Evolutionary conservation across 352 stramenopile species (phyloP).

Genomic region (Lagenidium sp.): DNA sequence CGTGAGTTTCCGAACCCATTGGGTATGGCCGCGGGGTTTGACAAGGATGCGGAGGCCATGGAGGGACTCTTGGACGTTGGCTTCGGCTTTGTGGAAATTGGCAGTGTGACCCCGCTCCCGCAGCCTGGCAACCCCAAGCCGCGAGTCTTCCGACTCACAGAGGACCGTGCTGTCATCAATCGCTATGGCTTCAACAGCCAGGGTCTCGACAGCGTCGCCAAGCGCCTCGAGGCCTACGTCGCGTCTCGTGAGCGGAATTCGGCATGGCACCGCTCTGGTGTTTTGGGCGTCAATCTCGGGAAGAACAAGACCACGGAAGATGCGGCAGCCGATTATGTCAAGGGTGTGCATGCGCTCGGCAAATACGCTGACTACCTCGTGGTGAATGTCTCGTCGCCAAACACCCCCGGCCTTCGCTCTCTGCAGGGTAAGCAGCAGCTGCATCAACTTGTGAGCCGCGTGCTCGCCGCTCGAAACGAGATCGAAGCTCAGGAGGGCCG

Average conservation of each 20-base stretch:
- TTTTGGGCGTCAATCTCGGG: constrained; percentile 96
- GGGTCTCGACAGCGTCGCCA: constrained; percentile 76
- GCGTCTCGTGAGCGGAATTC: constrained; percentile 18
- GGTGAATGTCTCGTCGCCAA: constrained; percentile 97
- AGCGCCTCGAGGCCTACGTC: constrained; percentile 56
- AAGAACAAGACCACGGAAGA: constrained; percentile 95
- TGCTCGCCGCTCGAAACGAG: constrained; percentile 58
- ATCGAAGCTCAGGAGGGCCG: constrained; percentile 44
- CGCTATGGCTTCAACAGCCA: constrained; percentile 98
- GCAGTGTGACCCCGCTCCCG: constrained; percentile 88
- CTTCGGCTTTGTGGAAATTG: constrained; percentile 23
- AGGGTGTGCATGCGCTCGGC: constrained; percentile 86
- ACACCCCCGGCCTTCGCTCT: constrained; percentile 87
- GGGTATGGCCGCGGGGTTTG: constrained; percentile 96
- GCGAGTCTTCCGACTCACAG: constrained; percentile 92
- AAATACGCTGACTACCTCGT: constrained; percentile 97
- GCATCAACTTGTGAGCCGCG: constrained; percentile 54
- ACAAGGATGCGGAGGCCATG: constrained; percentile 95
- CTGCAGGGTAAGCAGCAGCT: constrained; percentile 81
- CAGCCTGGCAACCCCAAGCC: constrained; percentile 92
- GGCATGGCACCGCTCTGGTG: constrained; percentile 39
- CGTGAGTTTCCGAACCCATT: constrained; percentile 89
- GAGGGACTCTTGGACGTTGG: constrained; percentile 83
- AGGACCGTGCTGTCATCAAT: constrained; percentile 97
- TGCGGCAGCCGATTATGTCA: constrained; percentile 83